Conservation (phyloP, 805 yeast species). For the Cyberlindnera americana region DNA sequence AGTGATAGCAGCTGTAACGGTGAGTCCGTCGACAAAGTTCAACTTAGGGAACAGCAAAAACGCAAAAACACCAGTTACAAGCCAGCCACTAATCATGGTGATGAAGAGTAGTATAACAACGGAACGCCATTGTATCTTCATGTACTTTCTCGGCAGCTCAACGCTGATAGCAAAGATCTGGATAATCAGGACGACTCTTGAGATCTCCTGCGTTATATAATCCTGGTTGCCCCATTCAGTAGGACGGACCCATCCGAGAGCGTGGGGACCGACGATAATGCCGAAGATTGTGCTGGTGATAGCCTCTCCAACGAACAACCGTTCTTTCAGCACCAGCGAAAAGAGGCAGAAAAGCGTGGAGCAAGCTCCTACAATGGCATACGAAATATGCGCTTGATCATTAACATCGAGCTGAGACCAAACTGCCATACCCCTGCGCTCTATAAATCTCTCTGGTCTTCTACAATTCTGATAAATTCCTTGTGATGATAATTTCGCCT, state of each 20-base stretch:
- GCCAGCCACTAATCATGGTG: slow-evolving; percentile 89
- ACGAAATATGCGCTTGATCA: slow-evolving; percentile 64
- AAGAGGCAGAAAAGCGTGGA: slow-evolving; percentile 75
- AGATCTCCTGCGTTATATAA: slow-evolving; percentile 73
- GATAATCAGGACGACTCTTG: slow-evolving; percentile 76
- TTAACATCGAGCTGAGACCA: slow-evolving; percentile 13
- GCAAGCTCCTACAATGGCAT: slow-evolving; percentile 82
- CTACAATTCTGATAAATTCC: no score
- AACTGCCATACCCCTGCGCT: slow-evolving; percentile 8
- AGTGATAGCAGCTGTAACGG: slow-evolving; percentile 82
- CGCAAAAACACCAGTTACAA: slow-evolving; percentile 71
- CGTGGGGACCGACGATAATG: slow-evolving; percentile 82
- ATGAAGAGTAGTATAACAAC: slow-evolving; percentile 72
- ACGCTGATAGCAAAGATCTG: slow-evolving; percentile 94
- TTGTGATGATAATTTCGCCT: no score
- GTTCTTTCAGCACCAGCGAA: slow-evolving; percentile 78
- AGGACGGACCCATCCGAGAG: slow-evolving; percentile 79
- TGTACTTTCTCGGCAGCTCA: slow-evolving; percentile 83
- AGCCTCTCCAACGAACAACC: slow-evolving; percentile 85
- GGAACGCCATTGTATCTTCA: slow-evolving; percentile 77
- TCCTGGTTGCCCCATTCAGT: slow-evolving; percentile 81
- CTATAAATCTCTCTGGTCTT: no score
- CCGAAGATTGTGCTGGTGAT: slow-evolving; percentile 84
- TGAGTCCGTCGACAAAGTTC: slow-evolving; percentile 64
- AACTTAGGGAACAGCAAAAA: slow-evolving; percentile 75